Base-by-base conservation (phyloP, 192 early-diverging fungal genomes). In the Rhizophagus clarus region DNA sequence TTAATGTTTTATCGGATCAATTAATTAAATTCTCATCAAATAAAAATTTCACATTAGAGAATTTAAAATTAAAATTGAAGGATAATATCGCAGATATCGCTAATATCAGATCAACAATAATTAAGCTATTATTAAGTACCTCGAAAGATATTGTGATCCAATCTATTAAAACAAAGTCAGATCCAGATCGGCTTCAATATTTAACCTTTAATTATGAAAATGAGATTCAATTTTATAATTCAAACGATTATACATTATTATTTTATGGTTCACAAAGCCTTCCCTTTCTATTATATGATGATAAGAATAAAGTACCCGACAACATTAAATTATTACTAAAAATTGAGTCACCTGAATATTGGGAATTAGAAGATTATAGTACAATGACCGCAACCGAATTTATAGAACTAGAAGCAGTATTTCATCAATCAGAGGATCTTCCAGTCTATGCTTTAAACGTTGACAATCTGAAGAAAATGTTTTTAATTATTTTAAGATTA, bases 391-490 rank as follows among this genome's bases (percentile, higher is more conserved):
- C 74, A 8, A n/a, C 26, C 28, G n/a, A 34, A 10, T 26, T 29
- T 24, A 31, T 51, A 26, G 9, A 37, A 47, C 20, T 76, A 34
- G 61, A 76, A 61, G 7, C 12, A 24, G 26, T 76, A n/a, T 26
- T 64, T 26, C 74, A 61, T 67, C 64, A 22, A 14, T 62, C 56
- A 17, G 20, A n/a, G 6, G 29, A 56, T 2, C 17, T 17, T 17
- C 49, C 49, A 0, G 3, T 20, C 4, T 51, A 51, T 17, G 49
- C 15, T 17, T 4, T 76, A 14, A 4, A 0, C 12, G 17, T 26
- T n/a, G 75, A 76, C 2, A 76, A 76, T 22, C 34, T 68, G 7
- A 56, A 69, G 22, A 76, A 76, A 17, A 76, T 76, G 75, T 61
- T 62, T 1, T 37, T 76, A 51, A 51, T 51, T 20, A 15, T 20